A percentile compares a stretch with the other conserved stretches of the same genome.
These are phyloP conservation scores for Fusarium sp. DNA, from an alignment of 2,329 filamentous ascomycete genomes.

Conservation along the genomic window DNA sequence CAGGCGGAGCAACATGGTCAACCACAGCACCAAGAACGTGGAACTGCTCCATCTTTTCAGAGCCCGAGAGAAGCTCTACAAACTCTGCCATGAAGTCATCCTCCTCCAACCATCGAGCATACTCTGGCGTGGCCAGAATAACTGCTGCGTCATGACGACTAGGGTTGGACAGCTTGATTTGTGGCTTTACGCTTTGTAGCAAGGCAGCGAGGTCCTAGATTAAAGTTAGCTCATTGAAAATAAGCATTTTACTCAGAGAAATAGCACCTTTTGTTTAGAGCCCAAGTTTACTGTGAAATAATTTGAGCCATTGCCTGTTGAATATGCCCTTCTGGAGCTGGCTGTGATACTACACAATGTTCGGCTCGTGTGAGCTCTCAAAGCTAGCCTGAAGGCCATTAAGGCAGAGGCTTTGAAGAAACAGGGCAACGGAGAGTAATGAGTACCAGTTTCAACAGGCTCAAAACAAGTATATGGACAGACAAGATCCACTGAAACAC, in stretches of 20 bases:
- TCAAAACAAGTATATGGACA: not conserved
- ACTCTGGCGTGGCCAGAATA: slow-evolving; percentile 62
- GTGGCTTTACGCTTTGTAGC: slow-evolving; percentile 32
- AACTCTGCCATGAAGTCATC: slow-evolving; percentile 56
- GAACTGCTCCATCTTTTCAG: slow-evolving; percentile 52
- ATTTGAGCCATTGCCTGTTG: slow-evolving; percentile 21
- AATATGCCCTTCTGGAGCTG: slow-evolving; percentile 38
- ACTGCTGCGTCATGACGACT: slow-evolving; percentile 57
- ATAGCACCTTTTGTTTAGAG: slow-evolving; percentile 20
- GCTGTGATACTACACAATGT: slow-evolving; percentile 23
- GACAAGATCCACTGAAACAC: not conserved
- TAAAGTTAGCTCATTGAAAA: slow-evolving; percentile 11
- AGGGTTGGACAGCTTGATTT: slow-evolving; percentile 45
- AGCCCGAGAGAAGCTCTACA: slow-evolving; percentile 60
- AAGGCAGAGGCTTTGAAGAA: not conserved
- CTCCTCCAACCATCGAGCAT: slow-evolving; percentile 62
- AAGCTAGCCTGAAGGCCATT: slow-evolving; percentile 40
- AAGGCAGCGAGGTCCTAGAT: slow-evolving; percentile 30
- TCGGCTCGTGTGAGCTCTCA: slow-evolving; percentile 35
- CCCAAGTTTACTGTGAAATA: slow-evolving; percentile 41
- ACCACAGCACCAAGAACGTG: slow-evolving; percentile 67
- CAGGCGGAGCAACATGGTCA: slow-evolving; percentile 62
- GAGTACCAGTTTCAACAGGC: not conserved
- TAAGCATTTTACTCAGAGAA: not conserved
- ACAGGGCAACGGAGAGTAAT: not conserved